Percentiles rank a stretch among this genome's conserved stretches.
phyloP scores from a whole-genome alignment of 2,329 filamentous ascomycete genomes.

The Cladobotryum mycophilum region DNA sequence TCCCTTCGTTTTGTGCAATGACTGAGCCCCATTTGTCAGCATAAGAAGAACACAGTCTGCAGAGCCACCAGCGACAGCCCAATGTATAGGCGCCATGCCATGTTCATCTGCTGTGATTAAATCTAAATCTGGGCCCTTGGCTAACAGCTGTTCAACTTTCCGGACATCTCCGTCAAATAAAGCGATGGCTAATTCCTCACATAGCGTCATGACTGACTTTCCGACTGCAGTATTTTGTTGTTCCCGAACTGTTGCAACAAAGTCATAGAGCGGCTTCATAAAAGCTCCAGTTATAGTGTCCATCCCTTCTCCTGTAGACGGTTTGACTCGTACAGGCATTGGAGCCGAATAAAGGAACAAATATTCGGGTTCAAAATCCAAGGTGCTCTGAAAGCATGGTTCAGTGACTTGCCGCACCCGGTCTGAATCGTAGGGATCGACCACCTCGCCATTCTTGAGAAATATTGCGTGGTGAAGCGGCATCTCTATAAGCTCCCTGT shows the following conservation, averaged over 20 bases:
- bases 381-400: background rate
- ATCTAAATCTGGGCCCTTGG: background rate
- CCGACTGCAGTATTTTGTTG: background rate
- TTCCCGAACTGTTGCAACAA: background rate
- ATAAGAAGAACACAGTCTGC: background rate
- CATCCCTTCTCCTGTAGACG: background rate
- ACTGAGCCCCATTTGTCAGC: background rate
- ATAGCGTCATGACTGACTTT: background rate
- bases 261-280: conserved; percentile 5
- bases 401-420: background rate
- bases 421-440: background rate
- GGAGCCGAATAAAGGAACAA: background rate
- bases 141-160: background rate
- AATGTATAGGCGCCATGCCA: conserved; percentile 5
- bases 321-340: background rate
- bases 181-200: conserved; percentile 1
- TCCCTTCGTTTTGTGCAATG: background rate
- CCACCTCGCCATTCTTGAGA: background rate
- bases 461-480: background rate
- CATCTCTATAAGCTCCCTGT: background rate
- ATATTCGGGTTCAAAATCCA: background rate
- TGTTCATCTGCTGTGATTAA: background rate
- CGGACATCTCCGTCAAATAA: conserved; percentile 1
- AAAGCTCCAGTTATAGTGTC: background rate
- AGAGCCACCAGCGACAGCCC: conserved; percentile 6